These are phyloP conservation scores for Alternaria gansuensis DNA, from an alignment of 2,329 filamentous ascomycete genomes.

Conservation along the genomic window DNA sequence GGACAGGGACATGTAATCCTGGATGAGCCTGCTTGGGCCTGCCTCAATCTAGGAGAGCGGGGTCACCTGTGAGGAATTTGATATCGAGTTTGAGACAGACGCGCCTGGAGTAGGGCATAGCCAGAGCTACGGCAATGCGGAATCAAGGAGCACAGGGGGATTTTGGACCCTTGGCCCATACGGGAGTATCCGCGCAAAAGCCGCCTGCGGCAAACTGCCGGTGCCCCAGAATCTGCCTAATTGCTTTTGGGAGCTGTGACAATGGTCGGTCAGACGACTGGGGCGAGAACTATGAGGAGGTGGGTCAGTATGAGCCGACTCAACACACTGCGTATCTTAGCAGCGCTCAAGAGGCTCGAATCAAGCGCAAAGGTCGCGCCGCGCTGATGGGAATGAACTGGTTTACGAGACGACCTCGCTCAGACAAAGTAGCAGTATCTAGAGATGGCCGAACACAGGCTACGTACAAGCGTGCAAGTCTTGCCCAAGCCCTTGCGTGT, in stretches of 20 bases:
- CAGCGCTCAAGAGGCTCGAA: neutral
- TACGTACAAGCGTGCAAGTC: neutral
- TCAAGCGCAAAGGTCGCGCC: neutral
- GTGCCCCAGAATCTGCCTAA: neutral
- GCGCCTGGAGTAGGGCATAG: neutral
- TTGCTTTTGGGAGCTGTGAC: neutral
- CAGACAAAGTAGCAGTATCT: neutral
- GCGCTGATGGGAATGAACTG: neutral
- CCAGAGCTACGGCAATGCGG: neutral
- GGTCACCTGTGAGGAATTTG: neutral
- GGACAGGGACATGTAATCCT: neutral
- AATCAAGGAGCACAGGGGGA: neutral
- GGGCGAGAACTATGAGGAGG: neutral
- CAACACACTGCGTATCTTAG: neutral
- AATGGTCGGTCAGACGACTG: neutral
- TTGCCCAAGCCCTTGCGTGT: neutral
- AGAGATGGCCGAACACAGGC: neutral
- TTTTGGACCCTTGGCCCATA: neutral
- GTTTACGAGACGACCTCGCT: neutral
- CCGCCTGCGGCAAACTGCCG: neutral
- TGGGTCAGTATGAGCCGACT: neutral
- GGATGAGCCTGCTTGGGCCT: neutral
- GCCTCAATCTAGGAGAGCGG: neutral
- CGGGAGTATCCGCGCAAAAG: slow-evolving; percentile 1
- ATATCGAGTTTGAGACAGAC: neutral